Conservation (phyloP, 768 basidiomycete species). For the Mrakia hoshinonis region DNA sequence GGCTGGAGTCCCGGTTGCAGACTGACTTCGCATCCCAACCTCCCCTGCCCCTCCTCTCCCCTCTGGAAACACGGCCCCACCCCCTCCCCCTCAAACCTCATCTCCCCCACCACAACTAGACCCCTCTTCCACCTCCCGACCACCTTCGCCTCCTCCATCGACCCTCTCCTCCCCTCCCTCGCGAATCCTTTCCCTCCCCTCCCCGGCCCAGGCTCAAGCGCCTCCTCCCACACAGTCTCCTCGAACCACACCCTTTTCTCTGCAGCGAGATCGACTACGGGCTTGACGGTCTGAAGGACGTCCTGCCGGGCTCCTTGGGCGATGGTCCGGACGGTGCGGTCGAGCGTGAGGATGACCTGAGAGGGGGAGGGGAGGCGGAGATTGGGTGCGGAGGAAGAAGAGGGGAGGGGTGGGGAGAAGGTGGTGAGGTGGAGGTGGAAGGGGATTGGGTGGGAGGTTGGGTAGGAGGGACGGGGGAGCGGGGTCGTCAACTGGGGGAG, state of each 20-base stretch:
- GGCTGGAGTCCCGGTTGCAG: background rate
- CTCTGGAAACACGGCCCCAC: background rate
- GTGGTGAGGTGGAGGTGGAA: background rate
- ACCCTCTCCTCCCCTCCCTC: background rate
- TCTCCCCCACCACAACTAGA: background rate
- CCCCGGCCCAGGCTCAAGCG: background rate
- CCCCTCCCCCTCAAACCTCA: constrained; percentile 3
- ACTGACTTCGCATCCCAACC: background rate
- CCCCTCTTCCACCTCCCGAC: background rate
- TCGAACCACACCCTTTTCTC: background rate
- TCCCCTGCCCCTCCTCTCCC: background rate
- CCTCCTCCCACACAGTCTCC: background rate
- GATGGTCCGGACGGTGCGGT: background rate
- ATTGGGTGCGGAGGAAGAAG: background rate
- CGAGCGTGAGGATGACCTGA: background rate
- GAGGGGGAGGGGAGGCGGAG: background rate
- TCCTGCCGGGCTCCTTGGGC: background rate
- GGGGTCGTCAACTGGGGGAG: background rate
- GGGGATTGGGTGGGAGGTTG: background rate
- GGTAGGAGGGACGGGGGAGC: background rate
- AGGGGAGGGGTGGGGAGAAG: background rate
- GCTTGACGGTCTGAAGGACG: background rate
- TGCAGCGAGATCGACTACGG: background rate
- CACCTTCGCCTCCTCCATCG: background rate
- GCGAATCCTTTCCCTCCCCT: background rate